Evolutionary conservation across 2,329 filamentous ascomycete genomes (phyloP), one percentile per base, ranked within the genome.

Genomic region (Hypoxylon sp.): DNA sequence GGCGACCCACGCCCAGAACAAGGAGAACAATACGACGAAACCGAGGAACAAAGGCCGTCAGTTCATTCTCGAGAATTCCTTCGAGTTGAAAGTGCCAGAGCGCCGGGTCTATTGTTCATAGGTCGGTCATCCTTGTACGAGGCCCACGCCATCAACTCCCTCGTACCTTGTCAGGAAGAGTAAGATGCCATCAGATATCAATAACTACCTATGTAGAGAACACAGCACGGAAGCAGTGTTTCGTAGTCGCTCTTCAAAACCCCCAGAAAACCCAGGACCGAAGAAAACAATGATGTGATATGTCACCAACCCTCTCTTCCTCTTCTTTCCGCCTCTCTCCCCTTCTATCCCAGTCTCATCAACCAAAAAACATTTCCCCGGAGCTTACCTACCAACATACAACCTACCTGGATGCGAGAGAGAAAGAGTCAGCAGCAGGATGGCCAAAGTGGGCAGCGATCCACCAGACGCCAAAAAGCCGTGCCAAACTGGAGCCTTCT

Each of bases 21-120:
- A 20, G 18, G 30, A 14, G 14, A 55, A 40, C 33, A 42, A 45
- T 12, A 38, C 33, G 8, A 54, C 58, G 33, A 36, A 61, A 22
- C 46, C 45, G 36, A 56, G 30, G 36, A 40, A 64, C 57, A 65
- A 64, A 64, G 61, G n/a, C n/a, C 50, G 56, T 18, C 20, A 32
- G 5, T 46, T n/a, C 51, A 46, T 48, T 32, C 56, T 61, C 56
- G 45, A 49, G 42, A 36, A 12, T 18, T 24, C 22, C 40, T 50
- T 42, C 16, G 18, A 26, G 28, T 30, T 33, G 4, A 20, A 33
- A 20, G 22, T n/a, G 26, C 40, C 40, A 33, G 20, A 45, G 28
- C 28, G 40, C 22, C 30, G 28, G 36, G 51, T 8, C n/a, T 42
- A 18, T 24, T 4, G 28, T 38, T 53, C 14, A 32, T 53, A 32